Percentiles rank a stretch among this genome's conserved stretches.
Evolutionary conservation across 495 filamentous ascomycete genomes (phyloP).

Genomic region (Apiosordaria backusii): DNA sequence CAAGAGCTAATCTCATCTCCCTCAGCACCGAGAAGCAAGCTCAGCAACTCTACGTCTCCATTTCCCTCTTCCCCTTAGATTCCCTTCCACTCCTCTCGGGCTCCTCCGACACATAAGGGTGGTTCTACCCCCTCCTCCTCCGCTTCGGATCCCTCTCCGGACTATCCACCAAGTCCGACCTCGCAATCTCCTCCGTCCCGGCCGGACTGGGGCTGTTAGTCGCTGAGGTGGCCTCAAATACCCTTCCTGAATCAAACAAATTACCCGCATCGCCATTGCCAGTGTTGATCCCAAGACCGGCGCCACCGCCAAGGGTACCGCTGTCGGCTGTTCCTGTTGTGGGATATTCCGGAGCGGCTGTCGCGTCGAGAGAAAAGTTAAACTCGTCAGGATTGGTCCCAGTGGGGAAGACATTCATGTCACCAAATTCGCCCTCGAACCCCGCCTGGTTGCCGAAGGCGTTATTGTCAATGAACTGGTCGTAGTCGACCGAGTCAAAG

Average conservation of each 20-base stretch:
- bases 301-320: neutral
- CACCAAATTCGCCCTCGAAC: constrained; percentile 25
- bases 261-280: neutral
- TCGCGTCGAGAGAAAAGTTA: neutral
- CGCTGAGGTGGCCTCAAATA: constrained; percentile 33
- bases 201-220: constrained; percentile 42
- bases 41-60: no score
- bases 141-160: constrained; percentile 41
- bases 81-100: neutral
- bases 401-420: constrained; percentile 12
- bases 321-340: neutral
- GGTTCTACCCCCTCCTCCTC: constrained; percentile 30
- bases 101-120: neutral
- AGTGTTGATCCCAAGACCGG: neutral
- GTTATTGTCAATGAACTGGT: constrained; percentile 63
- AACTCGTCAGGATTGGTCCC: constrained; percentile 1
- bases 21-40: no score
- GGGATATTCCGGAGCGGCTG: neutral
- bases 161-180: constrained; percentile 38
- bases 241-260: constrained; percentile 25
- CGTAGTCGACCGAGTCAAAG: constrained; percentile 58
- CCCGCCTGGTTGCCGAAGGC: constrained; percentile 49
- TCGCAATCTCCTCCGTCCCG: constrained; percentile 45
- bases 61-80: no score
- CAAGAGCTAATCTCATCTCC: no score